Conservation (phyloP, 2,329 filamentous ascomycete species). For the Colletotrichum tamarilloi region DNA sequence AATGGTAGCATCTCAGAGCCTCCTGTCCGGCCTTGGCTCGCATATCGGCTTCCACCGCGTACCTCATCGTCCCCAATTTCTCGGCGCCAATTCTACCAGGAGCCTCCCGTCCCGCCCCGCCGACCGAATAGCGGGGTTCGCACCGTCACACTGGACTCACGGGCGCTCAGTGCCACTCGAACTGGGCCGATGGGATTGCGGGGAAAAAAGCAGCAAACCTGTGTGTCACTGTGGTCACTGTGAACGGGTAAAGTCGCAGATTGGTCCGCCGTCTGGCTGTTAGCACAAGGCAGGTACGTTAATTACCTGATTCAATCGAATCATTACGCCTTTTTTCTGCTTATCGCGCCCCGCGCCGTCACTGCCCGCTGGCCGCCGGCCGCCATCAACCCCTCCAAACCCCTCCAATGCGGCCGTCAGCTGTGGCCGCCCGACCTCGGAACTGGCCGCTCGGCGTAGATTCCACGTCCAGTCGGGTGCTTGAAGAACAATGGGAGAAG, state of each 20-base stretch:
- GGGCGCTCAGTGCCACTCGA: background rate
- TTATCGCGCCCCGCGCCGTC: conserved; percentile 17
- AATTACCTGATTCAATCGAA: conserved; percentile 23
- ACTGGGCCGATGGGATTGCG: background rate
- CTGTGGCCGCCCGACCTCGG: conserved; percentile 42
- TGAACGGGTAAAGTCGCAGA: conserved; percentile 1
- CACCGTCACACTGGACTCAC: background rate
- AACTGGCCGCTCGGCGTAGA: conserved; percentile 44
- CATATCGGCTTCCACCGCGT: background rate
- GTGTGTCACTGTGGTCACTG: background rate
- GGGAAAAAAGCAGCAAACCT: background rate
- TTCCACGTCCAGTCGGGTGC: background rate
- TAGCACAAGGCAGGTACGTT: background rate
- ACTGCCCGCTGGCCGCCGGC: conserved; percentile 10
- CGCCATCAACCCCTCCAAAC: conserved; percentile 11
- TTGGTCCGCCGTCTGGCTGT: conserved; percentile 10
- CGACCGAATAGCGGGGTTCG: conserved; percentile 9
- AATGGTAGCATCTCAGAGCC: background rate
- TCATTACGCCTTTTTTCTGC: conserved; percentile 19
- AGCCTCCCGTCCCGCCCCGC: background rate
- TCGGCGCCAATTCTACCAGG: background rate
- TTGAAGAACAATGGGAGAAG: background rate
- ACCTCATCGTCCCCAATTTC: background rate
- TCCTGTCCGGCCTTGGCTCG: background rate
- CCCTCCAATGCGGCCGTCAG: conserved; percentile 19